A percentile compares a stretch with the other conserved stretches of the same genome.
phyloP scores from a whole-genome alignment of 352 stramenopile species.

The Pythium vanterpoolii region DNA sequence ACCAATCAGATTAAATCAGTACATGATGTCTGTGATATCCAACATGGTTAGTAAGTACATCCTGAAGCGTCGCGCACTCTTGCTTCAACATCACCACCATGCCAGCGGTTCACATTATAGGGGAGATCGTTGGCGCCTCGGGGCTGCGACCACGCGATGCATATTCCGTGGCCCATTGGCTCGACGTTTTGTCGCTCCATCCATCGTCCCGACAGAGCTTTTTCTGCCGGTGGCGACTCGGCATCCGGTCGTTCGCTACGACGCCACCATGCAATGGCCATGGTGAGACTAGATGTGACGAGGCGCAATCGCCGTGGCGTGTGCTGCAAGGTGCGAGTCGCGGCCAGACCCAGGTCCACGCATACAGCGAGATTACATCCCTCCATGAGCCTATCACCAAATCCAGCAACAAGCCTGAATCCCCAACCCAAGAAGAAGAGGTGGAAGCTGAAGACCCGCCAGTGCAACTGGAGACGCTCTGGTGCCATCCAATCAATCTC shows the following conservation, averaged over 20 bases:
- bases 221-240: constrained; percentile 52
- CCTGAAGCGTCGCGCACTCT: not conserved
- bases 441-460: not conserved
- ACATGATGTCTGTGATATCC: not conserved
- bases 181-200: constrained; percentile 44
- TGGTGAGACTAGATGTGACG: not conserved
- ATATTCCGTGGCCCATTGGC: constrained; percentile 20
- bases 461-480: constrained; percentile 39
- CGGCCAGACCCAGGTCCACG: constrained; percentile 50
- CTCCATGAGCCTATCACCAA: constrained; percentile 14
- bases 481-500: constrained; percentile 52
- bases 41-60: not conserved
- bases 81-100: constrained; percentile 19
- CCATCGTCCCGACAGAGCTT: constrained; percentile 34
- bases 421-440: constrained; percentile 15
- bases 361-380: constrained; percentile 11
- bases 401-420: not conserved
- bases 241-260: constrained; percentile 9
- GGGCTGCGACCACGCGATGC: constrained; percentile 28
- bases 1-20: not conserved
- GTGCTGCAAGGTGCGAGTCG: constrained; percentile 36
- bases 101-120: constrained; percentile 40
- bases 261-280: not conserved
- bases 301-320: constrained; percentile 28
- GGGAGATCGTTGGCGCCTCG: constrained; percentile 46